Evolutionary conservation across 2,329 filamentous ascomycete species (phyloP), one percentile per base, ranked within the genome.

Genomic region (Epichloe baconii): DNA sequence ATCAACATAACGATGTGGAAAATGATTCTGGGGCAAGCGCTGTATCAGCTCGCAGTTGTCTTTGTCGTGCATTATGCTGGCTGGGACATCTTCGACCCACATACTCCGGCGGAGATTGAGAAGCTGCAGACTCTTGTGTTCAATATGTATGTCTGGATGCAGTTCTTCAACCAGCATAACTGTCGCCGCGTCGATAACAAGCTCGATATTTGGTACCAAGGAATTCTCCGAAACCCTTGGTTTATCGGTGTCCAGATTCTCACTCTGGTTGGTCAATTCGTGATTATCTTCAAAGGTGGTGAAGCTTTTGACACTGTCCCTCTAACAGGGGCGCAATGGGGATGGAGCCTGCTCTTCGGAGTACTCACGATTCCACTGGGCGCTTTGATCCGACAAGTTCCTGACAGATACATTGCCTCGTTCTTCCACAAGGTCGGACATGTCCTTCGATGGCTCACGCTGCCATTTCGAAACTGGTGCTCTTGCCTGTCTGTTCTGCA

Each of bases 61-160:
- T 75, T 82, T 48, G 66, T 76, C 0, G 68, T 83, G 0, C 75
- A 86, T 63, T 85, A 84, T 53, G 78, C 74, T 1, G 82, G 79
- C 1, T 68, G 68, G 49, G 62, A 68, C 7, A 76, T 85, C 37
- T 72, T 85, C 15, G 83, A 57, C 65, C 83, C 42, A 61, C 69
- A 74, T 47, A 64, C 63, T 1, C 43, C 57, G 19, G 54, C 55
- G 12, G 64, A 67, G 38, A 59, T 61, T 5, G 62, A 68, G 43
- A 64, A 66, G 21, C 65, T 73, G 19, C 68, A 79, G 51, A 88
- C 86, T 1, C 72, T 91, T 11, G 82, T 91, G 5, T 90, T 91
- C 73, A 93, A 91, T 67, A 86, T 84, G 0, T 91, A 90, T 58
- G 85, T 90, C 44, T 90, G 86, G 85, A 88, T 91, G 84, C 86